Conservation (phyloP, 495 filamentous ascomycete genomes). For the Articulospora tetracladia region DNA sequence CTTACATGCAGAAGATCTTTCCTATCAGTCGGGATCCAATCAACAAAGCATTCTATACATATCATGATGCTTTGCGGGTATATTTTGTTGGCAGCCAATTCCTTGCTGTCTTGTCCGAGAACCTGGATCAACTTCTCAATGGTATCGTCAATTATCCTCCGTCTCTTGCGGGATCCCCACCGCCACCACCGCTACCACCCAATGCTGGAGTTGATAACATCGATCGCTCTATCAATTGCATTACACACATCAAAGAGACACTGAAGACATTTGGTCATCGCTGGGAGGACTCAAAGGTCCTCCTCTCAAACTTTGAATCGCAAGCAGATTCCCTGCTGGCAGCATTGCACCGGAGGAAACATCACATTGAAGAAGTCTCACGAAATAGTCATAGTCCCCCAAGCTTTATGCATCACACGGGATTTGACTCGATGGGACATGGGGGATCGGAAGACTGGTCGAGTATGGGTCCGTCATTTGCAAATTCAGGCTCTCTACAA, state of each 20-base stretch:
- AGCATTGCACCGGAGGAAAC: constrained; percentile 18
- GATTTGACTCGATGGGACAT: constrained; percentile 10
- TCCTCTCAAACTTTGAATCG: constrained; percentile 39
- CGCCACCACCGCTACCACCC: constrained; percentile 23
- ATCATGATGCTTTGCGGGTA: constrained; percentile 66
- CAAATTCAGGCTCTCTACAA: constrained; percentile 4
- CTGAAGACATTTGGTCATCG: constrained; percentile 45
- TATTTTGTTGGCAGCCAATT: constrained; percentile 72
- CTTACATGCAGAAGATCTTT: constrained; percentile 61
- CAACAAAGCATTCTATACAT: constrained; percentile 60
- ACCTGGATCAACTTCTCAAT: constrained; percentile 43
- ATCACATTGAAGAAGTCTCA: constrained; percentile 16
- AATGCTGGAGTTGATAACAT: constrained; percentile 34
- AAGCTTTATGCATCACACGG: constrained; percentile 6
- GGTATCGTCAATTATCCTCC: constrained; percentile 21
- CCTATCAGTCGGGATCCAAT: constrained; percentile 45
- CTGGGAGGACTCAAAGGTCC: constrained; percentile 42
- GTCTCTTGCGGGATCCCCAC: constrained; percentile 16
- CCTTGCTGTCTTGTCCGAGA: constrained; percentile 57
- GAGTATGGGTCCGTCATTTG: constrained; percentile 6
- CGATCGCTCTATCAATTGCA: constrained; percentile 39
- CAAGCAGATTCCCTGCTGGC: constrained; percentile 15
- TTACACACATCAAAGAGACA: constrained; percentile 39
- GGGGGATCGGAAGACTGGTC: neutral
- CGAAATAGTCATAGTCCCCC: constrained; percentile 15